Evolutionary conservation across 768 basidiomycete species (phyloP).

Genomic region (Russula brevipes): DNA sequence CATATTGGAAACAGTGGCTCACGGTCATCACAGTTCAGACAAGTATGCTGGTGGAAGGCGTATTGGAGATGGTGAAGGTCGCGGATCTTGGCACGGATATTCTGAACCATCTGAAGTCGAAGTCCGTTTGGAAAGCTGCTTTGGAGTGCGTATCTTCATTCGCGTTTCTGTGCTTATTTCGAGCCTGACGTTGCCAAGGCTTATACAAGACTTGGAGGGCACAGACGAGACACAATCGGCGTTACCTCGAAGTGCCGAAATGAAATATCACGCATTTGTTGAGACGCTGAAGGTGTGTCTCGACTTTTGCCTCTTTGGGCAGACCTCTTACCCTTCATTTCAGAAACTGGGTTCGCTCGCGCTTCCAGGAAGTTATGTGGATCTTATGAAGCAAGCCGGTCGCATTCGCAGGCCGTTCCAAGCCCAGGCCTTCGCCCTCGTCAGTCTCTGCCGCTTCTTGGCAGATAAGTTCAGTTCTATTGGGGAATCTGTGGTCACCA

Average conservation of each 20-base stretch:
- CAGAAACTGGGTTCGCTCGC: neutral
- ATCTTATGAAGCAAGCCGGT: constrained; percentile 18
- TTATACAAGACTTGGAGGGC: neutral
- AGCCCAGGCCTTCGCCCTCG: constrained; percentile 18
- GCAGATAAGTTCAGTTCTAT: constrained; percentile 7
- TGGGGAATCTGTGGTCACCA: neutral
- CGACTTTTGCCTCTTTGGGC: neutral
- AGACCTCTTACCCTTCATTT: neutral
- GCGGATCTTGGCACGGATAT: neutral
- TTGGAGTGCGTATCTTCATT: neutral
- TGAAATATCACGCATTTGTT: constrained; percentile 9
- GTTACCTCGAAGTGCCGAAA: neutral
- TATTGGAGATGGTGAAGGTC: constrained; percentile 5
- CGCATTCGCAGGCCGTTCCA: constrained; percentile 19
- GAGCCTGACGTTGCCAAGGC: neutral
- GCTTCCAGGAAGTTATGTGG: constrained; percentile 2
- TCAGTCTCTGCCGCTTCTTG: constrained; percentile 18
- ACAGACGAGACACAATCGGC: neutral
- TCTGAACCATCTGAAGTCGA: constrained; percentile 14
- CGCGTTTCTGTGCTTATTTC: neutral
- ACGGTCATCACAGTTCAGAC: constrained; percentile 12
- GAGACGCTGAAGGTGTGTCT: constrained; percentile 4
- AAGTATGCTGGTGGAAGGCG: constrained; percentile 18
- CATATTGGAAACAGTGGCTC: constrained; percentile 9
- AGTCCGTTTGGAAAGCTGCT: constrained; percentile 12